phyloP scores from a whole-genome alignment of 352 stramenopile genomes.

The Phytophthora capsici region DNA sequence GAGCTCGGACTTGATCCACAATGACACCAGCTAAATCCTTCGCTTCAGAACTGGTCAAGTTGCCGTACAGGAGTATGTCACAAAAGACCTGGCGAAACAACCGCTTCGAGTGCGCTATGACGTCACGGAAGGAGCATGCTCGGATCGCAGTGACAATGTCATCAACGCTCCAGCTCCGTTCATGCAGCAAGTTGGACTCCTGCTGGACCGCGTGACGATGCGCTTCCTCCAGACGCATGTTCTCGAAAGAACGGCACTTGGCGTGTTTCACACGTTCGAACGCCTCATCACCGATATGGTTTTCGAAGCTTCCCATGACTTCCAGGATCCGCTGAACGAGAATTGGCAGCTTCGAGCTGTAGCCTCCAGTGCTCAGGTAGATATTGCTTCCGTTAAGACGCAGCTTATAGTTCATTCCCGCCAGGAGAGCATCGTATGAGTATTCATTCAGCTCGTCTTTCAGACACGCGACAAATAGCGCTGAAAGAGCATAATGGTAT shows the following conservation, averaged over 20 bases:
- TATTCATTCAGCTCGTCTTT: conserved; percentile 85
- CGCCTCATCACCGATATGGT: conserved; percentile 37
- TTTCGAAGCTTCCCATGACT: conserved; percentile 39
- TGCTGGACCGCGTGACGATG: conserved; percentile 50
- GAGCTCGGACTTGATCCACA: conserved; percentile 23
- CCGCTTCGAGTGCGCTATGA: conserved; percentile 41
- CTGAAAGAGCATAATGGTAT: conserved; percentile 62
- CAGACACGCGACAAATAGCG: conserved; percentile 69
- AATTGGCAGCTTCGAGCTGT: conserved; percentile 51
- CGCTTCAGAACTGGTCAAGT: conserved; percentile 43
- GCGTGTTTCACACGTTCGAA: conserved; percentile 55
- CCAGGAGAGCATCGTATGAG: conserved; percentile 68
- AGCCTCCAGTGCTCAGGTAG: conserved; percentile 51
- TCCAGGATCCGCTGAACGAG: conserved; percentile 50
- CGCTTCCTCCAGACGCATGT: conserved; percentile 57
- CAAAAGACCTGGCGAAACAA: conserved; percentile 49
- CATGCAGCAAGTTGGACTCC: conserved; percentile 40
- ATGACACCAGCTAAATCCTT: conserved; percentile 35
- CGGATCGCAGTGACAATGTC: conserved; percentile 46
- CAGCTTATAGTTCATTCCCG: conserved; percentile 66
- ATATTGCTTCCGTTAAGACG: conserved; percentile 46
- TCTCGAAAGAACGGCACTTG: conserved; percentile 53
- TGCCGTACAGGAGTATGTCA: conserved; percentile 61
- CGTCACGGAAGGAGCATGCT: conserved; percentile 22
- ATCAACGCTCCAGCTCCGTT: conserved; percentile 41